A percentile compares a stretch with the other conserved stretches of the same genome.
These are phyloP conservation scores for Oidium heveae DNA, from an alignment of 2,329 filamentous ascomycete genomes.

Conservation along the genomic window DNA sequence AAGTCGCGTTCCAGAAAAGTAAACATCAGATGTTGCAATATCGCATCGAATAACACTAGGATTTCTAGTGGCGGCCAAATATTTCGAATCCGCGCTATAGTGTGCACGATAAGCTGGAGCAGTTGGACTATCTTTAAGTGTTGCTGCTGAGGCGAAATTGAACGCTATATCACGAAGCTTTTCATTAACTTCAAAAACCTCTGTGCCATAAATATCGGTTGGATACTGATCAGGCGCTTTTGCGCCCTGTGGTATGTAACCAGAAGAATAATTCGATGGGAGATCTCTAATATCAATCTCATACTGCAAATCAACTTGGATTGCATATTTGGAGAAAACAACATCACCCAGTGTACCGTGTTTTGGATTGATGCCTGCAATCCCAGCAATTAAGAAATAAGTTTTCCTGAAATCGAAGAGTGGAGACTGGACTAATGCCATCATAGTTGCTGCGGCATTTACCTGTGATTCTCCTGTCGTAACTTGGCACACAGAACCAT, in stretches of 20 bases:
- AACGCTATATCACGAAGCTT: constrained; percentile 28
- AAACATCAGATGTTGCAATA: constrained; percentile 44
- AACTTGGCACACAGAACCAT: constrained; percentile 39
- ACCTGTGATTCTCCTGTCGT: constrained; percentile 46
- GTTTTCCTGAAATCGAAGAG: constrained; percentile 38
- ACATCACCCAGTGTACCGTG: constrained; percentile 39
- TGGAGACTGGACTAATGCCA: constrained; percentile 33
- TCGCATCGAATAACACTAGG: constrained; percentile 40
- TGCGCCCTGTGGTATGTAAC: constrained; percentile 41
- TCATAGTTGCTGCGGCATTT: constrained; percentile 44
- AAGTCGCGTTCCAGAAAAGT: constrained; percentile 37
- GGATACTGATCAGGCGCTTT: constrained; percentile 30
- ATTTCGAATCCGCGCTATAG: constrained; percentile 22
- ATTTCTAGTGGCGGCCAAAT: constrained; percentile 18
- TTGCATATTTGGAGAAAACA: constrained; percentile 40
- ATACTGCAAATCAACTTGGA: constrained; percentile 53
- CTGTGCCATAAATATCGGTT: constrained; percentile 34
- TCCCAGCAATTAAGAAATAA: constrained; percentile 49
- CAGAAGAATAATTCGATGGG: constrained; percentile 35
- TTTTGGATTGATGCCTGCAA: constrained; percentile 49
- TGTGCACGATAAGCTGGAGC: constrained; percentile 27
- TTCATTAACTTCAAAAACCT: constrained; percentile 41
- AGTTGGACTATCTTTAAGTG: constrained; percentile 23
- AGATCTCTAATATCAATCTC: constrained; percentile 49
- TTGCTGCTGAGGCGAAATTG: constrained; percentile 23